Base-by-base conservation (phyloP, 2,329 filamentous ascomycete genomes). In the Aspergillus arachidicola region DNA sequence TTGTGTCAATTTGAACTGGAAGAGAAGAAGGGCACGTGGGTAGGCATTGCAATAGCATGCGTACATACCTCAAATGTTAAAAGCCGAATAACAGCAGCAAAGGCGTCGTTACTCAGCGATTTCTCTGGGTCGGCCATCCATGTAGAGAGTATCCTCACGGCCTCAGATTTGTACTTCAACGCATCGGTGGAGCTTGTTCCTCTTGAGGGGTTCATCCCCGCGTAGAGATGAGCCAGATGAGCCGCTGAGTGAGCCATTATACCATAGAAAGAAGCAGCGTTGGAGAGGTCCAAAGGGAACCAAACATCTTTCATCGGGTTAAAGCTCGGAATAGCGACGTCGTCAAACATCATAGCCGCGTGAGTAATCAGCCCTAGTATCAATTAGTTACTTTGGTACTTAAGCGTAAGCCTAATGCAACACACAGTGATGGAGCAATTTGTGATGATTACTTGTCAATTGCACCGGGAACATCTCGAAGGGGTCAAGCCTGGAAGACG, bases 161-260 rank as follows among this genome's bases (percentile, higher is more conserved):
- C 77, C 51, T 79, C 75, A 4, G 68, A 59, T 59, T 80, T 80
- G 62, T 74, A 79, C 45, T 67, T 69, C 45, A 72, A 55, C 30
- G 68, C 67, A 57, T 70, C 70, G 11, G 61, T 50, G 19, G 70
- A 71, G 3, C 46, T 62, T 12, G 69, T 68, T 19, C 65, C 76
- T 45, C 72, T 68, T 16, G 60, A 64, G 1, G 73, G 75, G 6
- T 65, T 60, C 9, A 59, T 67, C 0, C 71, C 70, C 0, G 72
- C 73, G 28, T 78, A 74, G 59, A 78, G 70, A 4, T 76, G 70
- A 38, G 75, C 71, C 1, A 80, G 62, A 54, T 80, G 79, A 0
- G 78, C 77, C 1, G 79, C 78, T 2, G 79, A 75, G 60, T 80
- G 79, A 0, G 79, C 78, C 76, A 80, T 79, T 46, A 79, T 74